Base-by-base conservation (phyloP, 345 rosid species). In the Gossypium raimondii region DNA sequence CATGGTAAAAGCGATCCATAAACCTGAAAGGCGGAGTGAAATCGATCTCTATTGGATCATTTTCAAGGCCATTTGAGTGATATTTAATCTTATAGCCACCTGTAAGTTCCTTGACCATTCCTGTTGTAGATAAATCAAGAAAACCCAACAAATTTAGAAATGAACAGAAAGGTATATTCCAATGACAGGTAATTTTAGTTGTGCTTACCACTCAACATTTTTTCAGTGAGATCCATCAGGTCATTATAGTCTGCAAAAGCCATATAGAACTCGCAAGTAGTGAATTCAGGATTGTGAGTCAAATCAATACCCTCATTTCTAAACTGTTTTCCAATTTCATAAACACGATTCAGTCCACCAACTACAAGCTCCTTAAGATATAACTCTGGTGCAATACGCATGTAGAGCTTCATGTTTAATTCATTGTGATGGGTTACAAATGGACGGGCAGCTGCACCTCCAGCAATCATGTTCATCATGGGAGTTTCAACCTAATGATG, bases 211-310 rank as follows among this genome's bases (percentile, higher is more conserved):
- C 98, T 93, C 79, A 95, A 57, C 94, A 95, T 80, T 64, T 79
- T 70, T 86, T 95, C 99, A 11, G 97, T 95, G 61, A 95, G 92
- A 41, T 81, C 82, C 98, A 95, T 95, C 83, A 95, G 61, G 78
- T 95, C 99, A 61, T 91, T 83, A 83, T 91, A 95, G 81, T 93
- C 99, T 0, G 97, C 98, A 60, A 70, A 95, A 27, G 98, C 99
- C 99, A 93, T 93, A 74, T 95, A 95, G 82, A 95, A 95, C 83
- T 95, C 99, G 64, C 98, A 95, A 66, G 98, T 95, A 66, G 99
- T 95, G 82, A 93, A 95, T 84, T 95, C 99, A 9, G 99, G 98
- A 78, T 95, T 95, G 78, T 95, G 98, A 17, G 99, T 95, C 86
- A 95, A 78, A 84, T 95, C 99, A 76, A 95, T 95, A 20, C 99